Evolutionary conservation across 2,329 filamentous ascomycete species (phyloP).

Genomic region (Polytolypa hystricis): DNA sequence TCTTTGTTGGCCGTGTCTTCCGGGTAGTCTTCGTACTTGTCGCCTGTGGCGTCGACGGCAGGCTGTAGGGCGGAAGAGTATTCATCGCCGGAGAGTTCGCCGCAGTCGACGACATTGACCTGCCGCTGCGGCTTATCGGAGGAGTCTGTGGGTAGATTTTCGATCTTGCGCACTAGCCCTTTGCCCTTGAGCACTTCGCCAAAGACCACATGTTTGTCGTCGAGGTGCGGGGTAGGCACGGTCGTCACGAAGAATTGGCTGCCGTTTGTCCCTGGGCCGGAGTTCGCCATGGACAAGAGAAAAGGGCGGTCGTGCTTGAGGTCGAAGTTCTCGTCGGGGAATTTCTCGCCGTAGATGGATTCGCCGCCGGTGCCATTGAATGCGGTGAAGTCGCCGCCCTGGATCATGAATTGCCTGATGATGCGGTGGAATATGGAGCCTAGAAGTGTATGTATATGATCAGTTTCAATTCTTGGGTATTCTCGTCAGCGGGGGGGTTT

Average conservation of each 20-base stretch:
- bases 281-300: slow-evolving; percentile 95
- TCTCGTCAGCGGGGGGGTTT: slow-evolving; percentile 1
- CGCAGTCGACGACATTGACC: slow-evolving; percentile 70
- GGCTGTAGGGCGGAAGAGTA: slow-evolving; percentile 57
- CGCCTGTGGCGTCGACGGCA: slow-evolving; percentile 67
- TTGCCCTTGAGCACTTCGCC: slow-evolving; percentile 90
- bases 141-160: slow-evolving; percentile 64
- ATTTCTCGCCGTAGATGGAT: slow-evolving; percentile 95
- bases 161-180: slow-evolving; percentile 77
- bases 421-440: slow-evolving; percentile 87
- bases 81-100: slow-evolving; percentile 64
- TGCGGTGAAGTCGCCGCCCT: slow-evolving; percentile 92
- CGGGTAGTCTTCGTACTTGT: slow-evolving; percentile 90
- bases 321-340: slow-evolving; percentile 92
- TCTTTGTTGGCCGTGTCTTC: slow-evolving; percentile 60
- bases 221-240: slow-evolving; percentile 84
- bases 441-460: slow-evolving; percentile 14
- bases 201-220: slow-evolving; percentile 95
- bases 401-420: slow-evolving; percentile 98
- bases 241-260: slow-evolving; percentile 98
- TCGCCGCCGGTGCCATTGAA: slow-evolving; percentile 93
- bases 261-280: slow-evolving; percentile 88
- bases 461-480: slow-evolving; percentile 3
- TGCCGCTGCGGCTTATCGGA: slow-evolving; percentile 69
- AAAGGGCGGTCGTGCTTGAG: slow-evolving; percentile 88